A percentile compares a stretch with the other conserved stretches of the same genome.
Evolutionary conservation across 345 rosid genomes (phyloP).

Genomic region (Noccaea caerulescens): DNA sequence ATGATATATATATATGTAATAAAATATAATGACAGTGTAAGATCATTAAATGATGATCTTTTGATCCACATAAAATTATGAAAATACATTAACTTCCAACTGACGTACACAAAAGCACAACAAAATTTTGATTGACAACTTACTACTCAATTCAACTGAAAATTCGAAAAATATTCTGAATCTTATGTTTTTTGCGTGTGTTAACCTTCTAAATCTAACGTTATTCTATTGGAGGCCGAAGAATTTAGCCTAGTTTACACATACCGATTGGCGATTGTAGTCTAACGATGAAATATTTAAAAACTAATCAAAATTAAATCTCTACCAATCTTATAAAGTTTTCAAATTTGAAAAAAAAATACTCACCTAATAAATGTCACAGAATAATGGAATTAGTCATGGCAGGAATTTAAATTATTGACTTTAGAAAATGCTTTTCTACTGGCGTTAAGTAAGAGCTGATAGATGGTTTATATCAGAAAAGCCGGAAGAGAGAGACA

Average conservation of each 20-base stretch:
- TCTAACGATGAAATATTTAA: not conserved
- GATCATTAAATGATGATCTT: not conserved
- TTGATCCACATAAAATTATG: not conserved
- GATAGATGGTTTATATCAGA: constrained; percentile 29
- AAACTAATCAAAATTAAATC: not conserved
- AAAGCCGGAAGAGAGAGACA: constrained; percentile 34
- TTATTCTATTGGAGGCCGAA: not conserved
- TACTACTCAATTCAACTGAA: not conserved
- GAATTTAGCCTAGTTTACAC: constrained; percentile 5
- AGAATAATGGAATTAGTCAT: constrained; percentile 32
- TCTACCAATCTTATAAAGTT: not conserved
- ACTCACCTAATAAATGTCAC: not conserved
- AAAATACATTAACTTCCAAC: not conserved
- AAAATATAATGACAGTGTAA: not conserved
- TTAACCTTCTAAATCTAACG: not conserved
- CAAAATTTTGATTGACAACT: not conserved
- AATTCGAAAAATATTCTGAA: not conserved
- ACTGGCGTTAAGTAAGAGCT: constrained; percentile 30
- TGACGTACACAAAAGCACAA: not conserved
- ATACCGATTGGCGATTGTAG: not conserved
- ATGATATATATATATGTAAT: not conserved
- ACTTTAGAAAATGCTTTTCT: constrained; percentile 33
- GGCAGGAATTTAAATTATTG: constrained; percentile 32
- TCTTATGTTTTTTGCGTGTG: no score
- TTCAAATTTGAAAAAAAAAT: constrained; percentile 39